A percentile compares a stretch with the other conserved stretches of the same genome.
Evolutionary conservation across 2,329 filamentous ascomycete genomes (phyloP).

Genomic region (Blumeria graminis): DNA sequence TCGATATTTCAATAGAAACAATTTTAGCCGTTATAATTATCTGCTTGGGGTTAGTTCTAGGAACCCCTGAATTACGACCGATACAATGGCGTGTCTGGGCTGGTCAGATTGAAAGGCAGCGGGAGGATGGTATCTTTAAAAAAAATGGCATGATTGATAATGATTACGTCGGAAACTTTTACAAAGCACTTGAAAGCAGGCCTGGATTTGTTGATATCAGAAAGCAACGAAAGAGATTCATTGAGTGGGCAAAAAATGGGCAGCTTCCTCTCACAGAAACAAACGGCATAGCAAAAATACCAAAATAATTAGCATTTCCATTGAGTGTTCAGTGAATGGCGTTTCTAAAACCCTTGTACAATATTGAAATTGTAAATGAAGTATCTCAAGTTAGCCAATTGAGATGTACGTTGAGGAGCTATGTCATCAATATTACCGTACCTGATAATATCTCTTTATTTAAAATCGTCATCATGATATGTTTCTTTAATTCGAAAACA

Average conservation of each 20-base stretch:
- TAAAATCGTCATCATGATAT: too few species aligned
- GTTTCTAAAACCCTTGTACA: conserved; percentile 1
- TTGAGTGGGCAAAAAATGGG: conserved; percentile 37
- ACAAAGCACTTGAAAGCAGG: conserved; percentile 51
- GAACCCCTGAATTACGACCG: conserved; percentile 55
- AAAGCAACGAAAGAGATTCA: conserved; percentile 55
- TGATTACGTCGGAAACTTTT: conserved; percentile 55
- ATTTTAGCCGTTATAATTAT: conserved; percentile 57
- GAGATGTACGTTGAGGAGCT: too few species aligned
- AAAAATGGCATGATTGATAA: conserved; percentile 41
- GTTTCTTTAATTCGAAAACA: too few species aligned
- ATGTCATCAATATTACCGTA: too few species aligned
- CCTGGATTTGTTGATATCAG: conserved; percentile 75
- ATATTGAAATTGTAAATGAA: too few species aligned
- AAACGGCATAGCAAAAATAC: conserved; percentile 5
- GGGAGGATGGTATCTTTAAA: conserved; percentile 30
- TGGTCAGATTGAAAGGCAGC: conserved; percentile 60
- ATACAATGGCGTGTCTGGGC: conserved; percentile 69
- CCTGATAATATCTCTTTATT: too few species aligned
- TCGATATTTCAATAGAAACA: conserved; percentile 76
- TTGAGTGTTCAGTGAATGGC: too few species aligned
- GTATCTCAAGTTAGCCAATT: too few species aligned
- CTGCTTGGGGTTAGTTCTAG: conserved; percentile 59
- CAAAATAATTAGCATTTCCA: too few species aligned
- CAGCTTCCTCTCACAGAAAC: background rate